Percentiles rank a stretch among this genome's conserved stretches.
Evolutionary conservation across 2,329 filamentous ascomycete species (phyloP).

Genomic region (Fusarium mangiferae): DNA sequence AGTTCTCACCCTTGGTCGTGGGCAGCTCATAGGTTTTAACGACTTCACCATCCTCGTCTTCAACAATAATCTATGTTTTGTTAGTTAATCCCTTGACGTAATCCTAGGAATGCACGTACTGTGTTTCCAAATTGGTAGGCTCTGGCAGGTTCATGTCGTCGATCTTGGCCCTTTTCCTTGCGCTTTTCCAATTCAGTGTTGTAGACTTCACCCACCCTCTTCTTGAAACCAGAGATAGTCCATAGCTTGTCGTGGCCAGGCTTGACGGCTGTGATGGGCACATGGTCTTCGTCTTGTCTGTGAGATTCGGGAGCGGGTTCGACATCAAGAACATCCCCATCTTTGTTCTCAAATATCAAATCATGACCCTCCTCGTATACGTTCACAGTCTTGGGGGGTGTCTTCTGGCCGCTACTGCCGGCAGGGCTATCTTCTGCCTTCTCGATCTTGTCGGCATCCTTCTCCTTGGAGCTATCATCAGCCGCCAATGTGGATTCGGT

Average conservation of each 20-base stretch:
- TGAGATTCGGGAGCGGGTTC: constrained; percentile 48
- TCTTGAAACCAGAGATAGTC: constrained; percentile 57
- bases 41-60: constrained; percentile 87
- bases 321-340: constrained; percentile 85
- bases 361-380: constrained; percentile 84
- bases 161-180: constrained; percentile 71
- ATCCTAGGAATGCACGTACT: constrained; percentile 53
- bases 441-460: constrained; percentile 41
- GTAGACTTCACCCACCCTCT: constrained; percentile 62
- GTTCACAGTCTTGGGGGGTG: constrained; percentile 59
- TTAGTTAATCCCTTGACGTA: constrained; percentile 40
- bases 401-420: constrained; percentile 33
- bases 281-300: constrained; percentile 24
- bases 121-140: constrained; percentile 89
- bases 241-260: constrained; percentile 43
- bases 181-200: constrained; percentile 71
- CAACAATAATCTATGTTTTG: constrained; percentile 77
- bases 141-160: constrained; percentile 76
- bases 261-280: constrained; percentile 35
- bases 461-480: constrained; percentile 49
- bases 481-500: constrained; percentile 48
- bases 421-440: constrained; percentile 37
- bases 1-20: constrained; percentile 53
- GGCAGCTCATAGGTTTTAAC: constrained; percentile 85
- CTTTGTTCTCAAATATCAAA: constrained; percentile 83